A percentile compares a stretch with the other conserved stretches of the same genome.
phyloP scores from a whole-genome alignment of 352 stramenopile species.

The Globisporangium ultimum region DNA sequence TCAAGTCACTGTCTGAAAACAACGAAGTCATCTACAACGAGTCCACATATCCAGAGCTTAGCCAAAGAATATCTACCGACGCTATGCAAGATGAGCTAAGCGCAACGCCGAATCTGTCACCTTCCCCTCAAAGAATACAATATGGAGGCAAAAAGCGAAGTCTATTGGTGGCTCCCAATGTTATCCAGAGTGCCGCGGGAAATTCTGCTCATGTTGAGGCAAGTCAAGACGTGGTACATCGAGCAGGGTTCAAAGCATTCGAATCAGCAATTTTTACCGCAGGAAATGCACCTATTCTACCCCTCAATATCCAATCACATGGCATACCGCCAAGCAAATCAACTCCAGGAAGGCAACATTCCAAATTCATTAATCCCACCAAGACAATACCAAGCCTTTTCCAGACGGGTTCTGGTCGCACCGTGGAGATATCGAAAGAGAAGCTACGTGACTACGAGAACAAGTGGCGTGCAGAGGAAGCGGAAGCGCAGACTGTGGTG shows the following conservation, averaged over 20 bases:
- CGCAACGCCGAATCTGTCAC: neutral
- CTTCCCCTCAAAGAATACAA: neutral
- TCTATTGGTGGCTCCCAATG: neutral
- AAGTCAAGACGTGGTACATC: conserved; percentile 3
- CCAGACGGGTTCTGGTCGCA: conserved; percentile 27
- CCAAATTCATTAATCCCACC: neutral
- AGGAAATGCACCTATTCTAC: neutral
- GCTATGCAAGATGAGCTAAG: neutral
- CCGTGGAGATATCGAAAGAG: conserved; percentile 24
- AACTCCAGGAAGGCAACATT: neutral
- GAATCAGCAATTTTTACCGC: neutral
- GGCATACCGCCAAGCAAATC: neutral
- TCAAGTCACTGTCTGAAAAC: neutral
- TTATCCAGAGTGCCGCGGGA: neutral
- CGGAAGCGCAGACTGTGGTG: conserved; percentile 8
- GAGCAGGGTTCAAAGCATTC: neutral
- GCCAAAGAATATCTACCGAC: neutral
- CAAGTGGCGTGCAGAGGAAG: conserved; percentile 15
- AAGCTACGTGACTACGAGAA: conserved; percentile 24
- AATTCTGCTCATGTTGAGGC: too few relatives aligned
- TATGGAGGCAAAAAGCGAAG: neutral
- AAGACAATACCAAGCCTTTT: conserved; percentile 12
- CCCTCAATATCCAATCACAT: neutral
- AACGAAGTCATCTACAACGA: neutral
- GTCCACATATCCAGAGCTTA: neutral